Evolutionary conservation across 2,329 filamentous ascomycete genomes (phyloP).

Genomic region (Botrytis galanthina): DNA sequence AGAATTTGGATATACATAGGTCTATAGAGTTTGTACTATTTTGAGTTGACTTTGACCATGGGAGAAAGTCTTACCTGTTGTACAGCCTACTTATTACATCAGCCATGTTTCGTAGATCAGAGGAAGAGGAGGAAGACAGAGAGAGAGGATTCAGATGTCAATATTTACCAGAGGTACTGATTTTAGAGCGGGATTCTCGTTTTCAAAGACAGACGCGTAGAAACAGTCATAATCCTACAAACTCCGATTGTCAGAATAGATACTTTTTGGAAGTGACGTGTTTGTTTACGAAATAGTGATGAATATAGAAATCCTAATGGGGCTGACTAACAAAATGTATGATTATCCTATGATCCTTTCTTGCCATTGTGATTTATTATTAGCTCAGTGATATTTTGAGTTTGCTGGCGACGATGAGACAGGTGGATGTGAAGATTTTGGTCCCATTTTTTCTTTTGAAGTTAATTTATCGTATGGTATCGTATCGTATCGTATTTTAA

Average conservation of each 20-base stretch:
- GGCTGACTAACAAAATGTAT: conserved; percentile 26
- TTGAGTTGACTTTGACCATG: background rate
- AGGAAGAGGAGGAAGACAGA: background rate
- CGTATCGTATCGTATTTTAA: no score
- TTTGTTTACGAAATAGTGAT: background rate
- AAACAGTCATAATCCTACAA: conserved; percentile 81
- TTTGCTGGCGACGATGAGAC: background rate
- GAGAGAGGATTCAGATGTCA: conserved; percentile 43
- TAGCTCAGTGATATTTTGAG: background rate
- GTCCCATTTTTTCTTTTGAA: conserved; percentile 1
- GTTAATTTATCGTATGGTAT: background rate
- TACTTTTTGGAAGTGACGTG: conserved; percentile 1
- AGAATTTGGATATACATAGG: background rate
- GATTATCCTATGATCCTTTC: conserved; percentile 27
- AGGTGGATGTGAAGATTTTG: background rate
- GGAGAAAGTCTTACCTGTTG: conserved; percentile 34
- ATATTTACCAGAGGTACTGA: conserved; percentile 70
- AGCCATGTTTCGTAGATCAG: conserved; percentile 21
- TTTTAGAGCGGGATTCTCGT: conserved; percentile 71
- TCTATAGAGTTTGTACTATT: background rate
- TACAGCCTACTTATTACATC: conserved; percentile 34
- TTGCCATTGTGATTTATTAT: conserved; percentile 12
- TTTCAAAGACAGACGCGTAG: conserved; percentile 85
- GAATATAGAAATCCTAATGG: conserved; percentile 2
- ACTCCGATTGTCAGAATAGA: conserved; percentile 12